A percentile compares a stretch with the other conserved stretches of the same genome.
Conservation (phyloP, 345 rosid species). For the Lepidium africanum region DNA sequence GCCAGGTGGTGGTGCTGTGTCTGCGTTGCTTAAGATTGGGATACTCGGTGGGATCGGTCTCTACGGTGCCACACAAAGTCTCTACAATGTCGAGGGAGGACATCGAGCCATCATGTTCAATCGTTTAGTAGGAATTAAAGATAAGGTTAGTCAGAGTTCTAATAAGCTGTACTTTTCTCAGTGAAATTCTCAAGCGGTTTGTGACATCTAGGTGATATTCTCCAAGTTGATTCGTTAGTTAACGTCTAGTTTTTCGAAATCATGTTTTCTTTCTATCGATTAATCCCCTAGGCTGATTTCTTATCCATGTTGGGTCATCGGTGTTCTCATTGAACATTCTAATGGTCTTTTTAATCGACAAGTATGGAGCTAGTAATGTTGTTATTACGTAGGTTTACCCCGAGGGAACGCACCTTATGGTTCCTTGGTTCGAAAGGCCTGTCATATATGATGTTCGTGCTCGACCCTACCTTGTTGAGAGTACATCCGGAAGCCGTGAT, state of each 20-base stretch:
- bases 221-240: not conserved
- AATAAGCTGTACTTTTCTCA: not conserved
- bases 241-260: not conserved
- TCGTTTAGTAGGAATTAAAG: conserved; percentile 27
- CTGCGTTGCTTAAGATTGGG: conserved; percentile 62
- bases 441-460: conserved; percentile 86
- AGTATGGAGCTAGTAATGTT: not conserved
- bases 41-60: conserved; percentile 62
- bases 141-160: conserved; percentile 19
- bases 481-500: conserved; percentile 91
- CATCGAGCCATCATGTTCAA: conserved; percentile 33
- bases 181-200: not conserved
- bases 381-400: conserved; percentile 59
- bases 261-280: not conserved
- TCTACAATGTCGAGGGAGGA: conserved; percentile 31
- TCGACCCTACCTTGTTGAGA: conserved; percentile 76
- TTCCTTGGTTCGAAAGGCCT: conserved; percentile 88
- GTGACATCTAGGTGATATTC: not conserved
- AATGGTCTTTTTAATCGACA: not conserved
- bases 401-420: conserved; percentile 84
- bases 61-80: conserved; percentile 46
- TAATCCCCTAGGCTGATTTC: not conserved
- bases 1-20: conserved; percentile 62
- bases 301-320: not conserved
- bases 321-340: not conserved